Base-by-base conservation (phyloP, 2,329 filamentous ascomycete genomes). In the Sordariomycetes sp. region DNA sequence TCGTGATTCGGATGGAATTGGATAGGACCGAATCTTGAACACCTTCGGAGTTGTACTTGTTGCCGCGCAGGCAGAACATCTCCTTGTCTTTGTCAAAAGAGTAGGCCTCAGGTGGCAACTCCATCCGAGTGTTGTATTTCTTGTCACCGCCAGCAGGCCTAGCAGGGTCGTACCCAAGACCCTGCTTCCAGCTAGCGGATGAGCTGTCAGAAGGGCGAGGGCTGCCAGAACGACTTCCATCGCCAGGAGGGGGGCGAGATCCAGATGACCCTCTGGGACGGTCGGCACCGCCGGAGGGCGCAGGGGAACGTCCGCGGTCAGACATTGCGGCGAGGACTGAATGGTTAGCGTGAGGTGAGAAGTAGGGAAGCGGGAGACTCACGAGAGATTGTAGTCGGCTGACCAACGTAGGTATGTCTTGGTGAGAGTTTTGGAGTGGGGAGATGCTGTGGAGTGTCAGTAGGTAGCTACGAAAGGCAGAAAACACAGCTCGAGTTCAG, bases 1-100 rank as follows among this genome's bases (percentile, higher is more conserved):
- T 58, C 0, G 54, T 58, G 35, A 95, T 79, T 0, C 77, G 69
- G 57, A 80, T 94, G 9, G 86, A 78, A 52, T 96, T 96, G 24
- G 94, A 59, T 1, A 66, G 55, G 2, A 86, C 46, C 1, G 57
- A 49, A 15, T 78, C 66, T 0, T 63, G 50, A 40, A 69, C 72
- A 2, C 79, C 80, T 7, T 64, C 61, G 0, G 57, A 69, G 40
- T 79, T 82, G 52, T 72, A 76, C 11, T 49, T 53, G 15, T 51
- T 54, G 0, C 46, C 49, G 2, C 58, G 51, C 20, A 57, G 41
- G 7, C 54, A 47, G 37, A 61, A 61, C 14, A 49, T 26, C 16
- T 54, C 53, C 45, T 59, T 58, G 26, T 50, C 43, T 5, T 43
- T 49, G 16, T 55, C 50, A 2, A 48, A 39, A 4, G 59, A 40